Conservation (phyloP, 495 filamentous ascomycete genomes). For the Neurospora sp. region DNA sequence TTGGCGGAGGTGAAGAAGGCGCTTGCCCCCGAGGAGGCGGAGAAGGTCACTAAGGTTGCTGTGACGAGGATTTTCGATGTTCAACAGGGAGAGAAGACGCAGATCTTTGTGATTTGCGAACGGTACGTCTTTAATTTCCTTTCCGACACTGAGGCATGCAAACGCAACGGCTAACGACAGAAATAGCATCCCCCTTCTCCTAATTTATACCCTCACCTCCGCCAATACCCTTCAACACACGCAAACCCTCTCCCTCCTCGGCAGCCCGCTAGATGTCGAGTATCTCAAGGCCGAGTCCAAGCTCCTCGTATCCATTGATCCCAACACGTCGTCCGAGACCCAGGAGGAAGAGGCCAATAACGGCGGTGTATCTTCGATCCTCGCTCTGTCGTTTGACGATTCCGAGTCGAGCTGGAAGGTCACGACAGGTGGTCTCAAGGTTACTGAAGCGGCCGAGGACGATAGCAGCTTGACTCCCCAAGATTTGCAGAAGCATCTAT, state of each 20-base stretch:
- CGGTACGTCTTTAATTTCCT: constrained; percentile 38
- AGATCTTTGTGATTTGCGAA: constrained; percentile 57
- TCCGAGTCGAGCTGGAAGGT: constrained; percentile 6
- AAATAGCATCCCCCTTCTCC: neutral
- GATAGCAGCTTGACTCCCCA: constrained; percentile 22
- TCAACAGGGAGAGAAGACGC: constrained; percentile 5
- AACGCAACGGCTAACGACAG: neutral
- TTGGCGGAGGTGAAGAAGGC: constrained; percentile 25
- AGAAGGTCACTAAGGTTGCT: constrained; percentile 34
- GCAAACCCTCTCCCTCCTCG: constrained; percentile 39
- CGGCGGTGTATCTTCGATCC: constrained; percentile 8
- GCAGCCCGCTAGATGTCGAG: constrained; percentile 52
- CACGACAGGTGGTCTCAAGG: constrained; percentile 1
- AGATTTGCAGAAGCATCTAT: constrained; percentile 50
- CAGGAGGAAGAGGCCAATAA: constrained; percentile 9
- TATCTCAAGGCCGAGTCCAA: constrained; percentile 10
- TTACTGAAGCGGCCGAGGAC: constrained; percentile 9
- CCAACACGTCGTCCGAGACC: constrained; percentile 16
- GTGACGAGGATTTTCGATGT: constrained; percentile 36
- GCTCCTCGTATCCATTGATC: constrained; percentile 50
- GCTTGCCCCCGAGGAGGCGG: constrained; percentile 7
- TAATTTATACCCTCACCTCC: constrained; percentile 5
- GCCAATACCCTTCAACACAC: constrained; percentile 34
- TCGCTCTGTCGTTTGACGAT: constrained; percentile 8
- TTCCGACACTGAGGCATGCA: too few relatives aligned